These are phyloP conservation scores for Hyaloscypha hepaticicola DNA, from an alignment of 495 filamentous ascomycete species.

Conservation along the genomic window DNA sequence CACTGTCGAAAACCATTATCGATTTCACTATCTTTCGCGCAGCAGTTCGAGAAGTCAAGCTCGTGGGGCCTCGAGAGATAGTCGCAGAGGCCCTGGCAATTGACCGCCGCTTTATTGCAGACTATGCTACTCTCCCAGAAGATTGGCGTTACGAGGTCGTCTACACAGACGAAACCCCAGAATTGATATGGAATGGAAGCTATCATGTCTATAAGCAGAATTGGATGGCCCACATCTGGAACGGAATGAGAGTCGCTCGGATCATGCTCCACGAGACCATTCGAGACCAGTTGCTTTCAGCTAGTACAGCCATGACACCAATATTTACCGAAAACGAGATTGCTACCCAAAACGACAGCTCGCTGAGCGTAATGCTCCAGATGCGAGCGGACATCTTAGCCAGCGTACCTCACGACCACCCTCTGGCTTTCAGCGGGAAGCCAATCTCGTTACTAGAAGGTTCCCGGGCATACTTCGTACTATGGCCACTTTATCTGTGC, in stretches of 20 bases:
- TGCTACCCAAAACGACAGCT: neutral
- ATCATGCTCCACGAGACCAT: conserved; percentile 58
- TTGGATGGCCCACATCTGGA: conserved; percentile 59
- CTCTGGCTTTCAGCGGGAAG: neutral
- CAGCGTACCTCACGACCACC: conserved; percentile 46
- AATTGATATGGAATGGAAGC: conserved; percentile 49
- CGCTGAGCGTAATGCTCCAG: conserved; percentile 27
- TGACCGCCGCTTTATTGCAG: conserved; percentile 50
- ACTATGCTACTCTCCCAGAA: conserved; percentile 42
- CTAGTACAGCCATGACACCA: conserved; percentile 18
- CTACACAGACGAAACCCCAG: conserved; percentile 36
- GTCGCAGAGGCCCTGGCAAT: conserved; percentile 47
- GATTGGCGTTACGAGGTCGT: conserved; percentile 37
- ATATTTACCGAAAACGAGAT: conserved; percentile 19
- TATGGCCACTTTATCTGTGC: conserved; percentile 51
- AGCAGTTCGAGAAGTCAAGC: conserved; percentile 39
- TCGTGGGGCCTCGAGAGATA: conserved; percentile 45
- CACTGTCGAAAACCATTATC: conserved; percentile 36
- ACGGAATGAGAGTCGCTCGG: conserved; percentile 61
- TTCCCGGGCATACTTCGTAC: conserved; percentile 41
- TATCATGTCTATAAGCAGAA: conserved; percentile 61
- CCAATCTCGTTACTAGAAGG: conserved; percentile 5
- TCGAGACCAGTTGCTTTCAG: conserved; percentile 33
- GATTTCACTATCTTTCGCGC: conserved; percentile 48
- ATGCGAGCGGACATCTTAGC: conserved; percentile 45